These are phyloP conservation scores for Verticillium nubilum DNA, from an alignment of 2,329 filamentous ascomycete genomes.

Conservation along the genomic window DNA sequence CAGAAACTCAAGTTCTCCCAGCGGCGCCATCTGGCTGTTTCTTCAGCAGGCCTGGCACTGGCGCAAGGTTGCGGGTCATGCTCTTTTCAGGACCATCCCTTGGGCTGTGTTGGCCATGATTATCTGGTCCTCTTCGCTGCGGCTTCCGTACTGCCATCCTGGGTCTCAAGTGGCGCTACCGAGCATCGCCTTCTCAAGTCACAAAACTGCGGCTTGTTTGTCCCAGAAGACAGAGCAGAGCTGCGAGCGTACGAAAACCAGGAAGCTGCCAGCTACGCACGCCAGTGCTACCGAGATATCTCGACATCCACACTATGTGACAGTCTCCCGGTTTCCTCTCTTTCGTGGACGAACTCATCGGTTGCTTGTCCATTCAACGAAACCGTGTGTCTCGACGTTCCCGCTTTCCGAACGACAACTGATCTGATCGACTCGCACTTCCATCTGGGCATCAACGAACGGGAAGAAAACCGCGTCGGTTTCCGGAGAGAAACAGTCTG, in stretches of 20 bases:
- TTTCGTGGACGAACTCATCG: constrained; percentile 3
- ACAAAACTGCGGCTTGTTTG: constrained; percentile 2
- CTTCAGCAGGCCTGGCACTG: constrained; percentile 10
- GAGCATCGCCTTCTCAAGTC: constrained; percentile 3
- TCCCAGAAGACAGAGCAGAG: background rate
- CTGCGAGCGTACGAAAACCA: background rate
- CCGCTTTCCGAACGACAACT: constrained; percentile 5
- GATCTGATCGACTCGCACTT: constrained; percentile 12
- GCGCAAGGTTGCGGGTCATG: background rate
- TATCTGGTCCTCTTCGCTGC: constrained; percentile 1
- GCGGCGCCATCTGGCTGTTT: constrained; percentile 3
- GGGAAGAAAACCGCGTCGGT: constrained; percentile 8
- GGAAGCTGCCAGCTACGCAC: constrained; percentile 10
- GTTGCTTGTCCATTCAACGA: constrained; percentile 13
- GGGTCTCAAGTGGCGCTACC: constrained; percentile 2
- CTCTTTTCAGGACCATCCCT: constrained; percentile 3
- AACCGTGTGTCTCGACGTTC: constrained; percentile 7
- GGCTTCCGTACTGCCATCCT: constrained; percentile 6
- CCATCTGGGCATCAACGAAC: constrained; percentile 15
- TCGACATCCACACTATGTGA: constrained; percentile 5
- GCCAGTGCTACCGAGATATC: constrained; percentile 13
- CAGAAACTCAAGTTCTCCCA: constrained; percentile 11
- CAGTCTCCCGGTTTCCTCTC: background rate
- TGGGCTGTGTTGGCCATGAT: background rate
- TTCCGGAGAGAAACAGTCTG: constrained; percentile 5